Evolutionary conservation across 2,329 filamentous ascomycete species (phyloP).

Genomic region (Orbilia javanica): DNA sequence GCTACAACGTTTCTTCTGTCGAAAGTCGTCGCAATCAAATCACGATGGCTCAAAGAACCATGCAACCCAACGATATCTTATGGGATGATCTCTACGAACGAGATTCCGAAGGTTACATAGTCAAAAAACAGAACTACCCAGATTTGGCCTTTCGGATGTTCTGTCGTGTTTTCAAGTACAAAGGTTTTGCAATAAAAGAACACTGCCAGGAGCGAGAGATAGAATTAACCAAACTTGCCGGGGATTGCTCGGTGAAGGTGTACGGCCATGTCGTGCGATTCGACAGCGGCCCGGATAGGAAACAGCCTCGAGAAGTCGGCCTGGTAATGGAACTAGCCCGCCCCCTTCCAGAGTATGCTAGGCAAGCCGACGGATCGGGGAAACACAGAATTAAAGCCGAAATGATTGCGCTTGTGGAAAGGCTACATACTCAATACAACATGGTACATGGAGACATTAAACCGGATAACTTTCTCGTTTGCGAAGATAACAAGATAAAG

Average conservation of each 20-base stretch:
- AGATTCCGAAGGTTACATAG: background rate
- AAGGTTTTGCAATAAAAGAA: slow-evolving; percentile 25
- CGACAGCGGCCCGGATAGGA: background rate
- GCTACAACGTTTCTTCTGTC: too few species aligned
- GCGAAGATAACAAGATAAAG: slow-evolving; percentile 17
- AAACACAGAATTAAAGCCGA: slow-evolving; percentile 26
- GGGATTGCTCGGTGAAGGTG: slow-evolving; percentile 25
- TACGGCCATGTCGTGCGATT: slow-evolving; percentile 26
- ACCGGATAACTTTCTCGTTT: slow-evolving; percentile 24
- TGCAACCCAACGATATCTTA: slow-evolving; percentile 13
- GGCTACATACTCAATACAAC: slow-evolving; percentile 22
- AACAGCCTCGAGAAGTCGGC: slow-evolving; percentile 24
- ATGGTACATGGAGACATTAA: slow-evolving; percentile 41
- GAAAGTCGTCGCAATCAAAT: too few species aligned
- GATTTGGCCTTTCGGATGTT: background rate
- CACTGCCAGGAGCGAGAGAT: slow-evolving; percentile 20
- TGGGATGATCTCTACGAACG: slow-evolving; percentile 24
- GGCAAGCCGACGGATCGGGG: slow-evolving; percentile 11
- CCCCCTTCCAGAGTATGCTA: slow-evolving; percentile 23
- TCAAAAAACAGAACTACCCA: background rate
- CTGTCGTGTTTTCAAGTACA: slow-evolving; percentile 22
- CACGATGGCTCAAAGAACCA: background rate
- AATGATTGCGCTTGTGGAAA: slow-evolving; percentile 25
- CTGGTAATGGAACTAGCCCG: slow-evolving; percentile 25
- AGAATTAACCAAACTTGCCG: slow-evolving; percentile 21